Base-by-base conservation (phyloP, 2,329 filamentous ascomycete species). In the Ophiostoma sp. region DNA sequence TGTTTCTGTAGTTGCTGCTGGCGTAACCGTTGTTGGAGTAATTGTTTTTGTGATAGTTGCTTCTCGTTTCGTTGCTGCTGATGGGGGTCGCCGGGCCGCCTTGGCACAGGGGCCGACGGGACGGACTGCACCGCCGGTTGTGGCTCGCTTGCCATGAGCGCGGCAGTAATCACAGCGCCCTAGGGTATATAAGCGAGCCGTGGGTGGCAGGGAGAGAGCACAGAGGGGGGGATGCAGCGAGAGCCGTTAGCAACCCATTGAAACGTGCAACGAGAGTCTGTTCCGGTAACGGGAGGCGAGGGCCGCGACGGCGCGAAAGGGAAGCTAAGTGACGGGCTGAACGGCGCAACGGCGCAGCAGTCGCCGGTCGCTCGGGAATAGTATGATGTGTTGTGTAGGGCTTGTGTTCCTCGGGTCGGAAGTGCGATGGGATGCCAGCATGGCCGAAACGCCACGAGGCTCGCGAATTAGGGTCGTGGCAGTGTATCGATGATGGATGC, bases 61-160 rank as follows among this genome's bases (percentile, higher is more conserved):
- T 69, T 70, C 14, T 68, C 67, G 42, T 41, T 62, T 42, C 58
- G 65, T 47, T 65, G 68, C n/a, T 62, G 65, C 16, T 55, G 52
- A 16, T 64, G 68, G 40, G 64, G 11, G 60, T 66, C 65, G 27
- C 52, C 49, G n/a, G 60, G 14, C 63, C 69, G 62, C 67, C 62
- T 38, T 9, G 47, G 44, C 67, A 65, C 65, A 44, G 65, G 64
- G 64, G 67, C n/a, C 62, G 60, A 38, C 62, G 40, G 6, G 70
- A 66, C 68, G 66, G 44, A 7, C 52, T 66, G 65, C 52, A 58
- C 66, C 64, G 60, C 40, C 52, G 67, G 68, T 14, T 52, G 58
- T 5, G 68, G 36, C 67, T 71, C 70, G 66, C 70, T 71, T 18
- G 68, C 67, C 68, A 71, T 70, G 42, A 42, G 45, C 67, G 38